These are phyloP conservation scores for Septoria linicola DNA, from an alignment of 2,329 filamentous ascomycete genomes.

Conservation along the genomic window DNA sequence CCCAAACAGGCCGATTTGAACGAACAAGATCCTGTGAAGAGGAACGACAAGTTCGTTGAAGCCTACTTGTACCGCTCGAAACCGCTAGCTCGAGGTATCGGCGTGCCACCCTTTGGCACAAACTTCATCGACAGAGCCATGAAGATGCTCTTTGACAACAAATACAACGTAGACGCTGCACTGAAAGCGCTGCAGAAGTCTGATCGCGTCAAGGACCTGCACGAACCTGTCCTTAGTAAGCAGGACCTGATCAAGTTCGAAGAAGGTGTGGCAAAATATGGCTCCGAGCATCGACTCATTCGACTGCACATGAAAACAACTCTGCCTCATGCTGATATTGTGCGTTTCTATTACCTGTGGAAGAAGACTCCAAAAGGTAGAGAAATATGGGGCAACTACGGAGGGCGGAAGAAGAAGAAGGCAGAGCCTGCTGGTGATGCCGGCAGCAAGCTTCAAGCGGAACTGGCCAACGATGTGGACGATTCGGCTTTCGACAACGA, in stretches of 20 bases:
- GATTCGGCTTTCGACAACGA: conserved; percentile 93
- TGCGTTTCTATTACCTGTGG: conserved; percentile 96
- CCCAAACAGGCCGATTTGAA: conserved; percentile 23
- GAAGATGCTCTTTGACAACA: conserved; percentile 67
- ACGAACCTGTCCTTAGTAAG: conserved; percentile 76
- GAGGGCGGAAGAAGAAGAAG: conserved; percentile 83
- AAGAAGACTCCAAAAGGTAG: conserved; percentile 87
- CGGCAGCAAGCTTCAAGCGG: conserved; percentile 77
- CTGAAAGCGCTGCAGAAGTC: conserved; percentile 67
- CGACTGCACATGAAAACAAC: conserved; percentile 77
- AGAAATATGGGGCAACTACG: conserved; percentile 86
- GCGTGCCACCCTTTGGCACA: conserved; percentile 72
- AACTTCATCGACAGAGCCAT: conserved; percentile 86
- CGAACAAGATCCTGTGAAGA: conserved; percentile 13
- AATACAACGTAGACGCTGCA: conserved; percentile 70
- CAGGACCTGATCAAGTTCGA: conserved; percentile 88
- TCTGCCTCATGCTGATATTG: conserved; percentile 74
- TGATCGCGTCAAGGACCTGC: conserved; percentile 69
- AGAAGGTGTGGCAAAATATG: conserved; percentile 83
- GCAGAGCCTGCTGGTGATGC: conserved; percentile 51
- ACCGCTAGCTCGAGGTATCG: conserved; percentile 62
- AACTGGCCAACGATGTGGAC: conserved; percentile 87
- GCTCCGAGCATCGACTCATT: conserved; percentile 82
- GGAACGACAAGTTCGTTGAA: conserved; percentile 62
- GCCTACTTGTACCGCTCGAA: conserved; percentile 73